phyloP scores from a whole-genome alignment of 1,284 basidiomycete genomes.

The Fistulinella cinereoalba region DNA sequence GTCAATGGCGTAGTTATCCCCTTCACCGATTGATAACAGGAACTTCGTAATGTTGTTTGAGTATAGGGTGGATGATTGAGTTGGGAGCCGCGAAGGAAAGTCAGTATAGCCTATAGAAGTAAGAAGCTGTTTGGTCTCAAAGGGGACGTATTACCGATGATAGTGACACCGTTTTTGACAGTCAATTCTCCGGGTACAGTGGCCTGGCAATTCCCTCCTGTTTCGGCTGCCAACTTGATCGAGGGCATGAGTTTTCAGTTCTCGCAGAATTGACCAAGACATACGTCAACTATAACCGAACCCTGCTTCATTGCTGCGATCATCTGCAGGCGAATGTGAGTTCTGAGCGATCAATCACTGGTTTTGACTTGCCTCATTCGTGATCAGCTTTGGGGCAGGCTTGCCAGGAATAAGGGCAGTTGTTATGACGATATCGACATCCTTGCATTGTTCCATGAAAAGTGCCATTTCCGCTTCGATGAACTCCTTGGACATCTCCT shows the following conservation, averaged over 20 bases:
- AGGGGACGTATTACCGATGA: conserved; percentile 55
- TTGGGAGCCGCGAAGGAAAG: conserved; percentile 78
- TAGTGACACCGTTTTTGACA: conserved; percentile 69
- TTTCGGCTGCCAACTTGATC: conserved; percentile 64
- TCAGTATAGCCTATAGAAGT: conserved; percentile 65
- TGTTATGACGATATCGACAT: conserved; percentile 84
- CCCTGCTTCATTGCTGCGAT: conserved; percentile 85
- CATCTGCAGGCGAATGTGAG: conserved; percentile 46
- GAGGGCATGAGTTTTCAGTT: conserved; percentile 14
- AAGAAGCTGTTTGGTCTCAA: conserved; percentile 7
- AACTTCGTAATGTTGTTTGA: conserved; percentile 90
- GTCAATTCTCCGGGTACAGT: conserved; percentile 72
- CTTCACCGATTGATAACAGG: conserved; percentile 71
- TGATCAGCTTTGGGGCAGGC: conserved; percentile 81
- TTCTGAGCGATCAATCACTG: neutral
- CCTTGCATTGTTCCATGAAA: conserved; percentile 81
- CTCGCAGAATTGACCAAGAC: conserved; percentile 8
- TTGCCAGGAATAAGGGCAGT: conserved; percentile 82
- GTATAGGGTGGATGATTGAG: conserved; percentile 83
- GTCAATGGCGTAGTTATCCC: conserved; percentile 62
- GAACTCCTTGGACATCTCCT: conserved; percentile 87
- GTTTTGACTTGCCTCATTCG: conserved; percentile 47
- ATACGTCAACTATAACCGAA: conserved; percentile 74
- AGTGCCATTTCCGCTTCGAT: conserved; percentile 86
- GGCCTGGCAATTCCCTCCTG: conserved; percentile 80